Percentiles rank a stretch among this genome's conserved stretches.
Evolutionary conservation across 495 filamentous ascomycete species (phyloP).

Genomic region (Podospora australis): DNA sequence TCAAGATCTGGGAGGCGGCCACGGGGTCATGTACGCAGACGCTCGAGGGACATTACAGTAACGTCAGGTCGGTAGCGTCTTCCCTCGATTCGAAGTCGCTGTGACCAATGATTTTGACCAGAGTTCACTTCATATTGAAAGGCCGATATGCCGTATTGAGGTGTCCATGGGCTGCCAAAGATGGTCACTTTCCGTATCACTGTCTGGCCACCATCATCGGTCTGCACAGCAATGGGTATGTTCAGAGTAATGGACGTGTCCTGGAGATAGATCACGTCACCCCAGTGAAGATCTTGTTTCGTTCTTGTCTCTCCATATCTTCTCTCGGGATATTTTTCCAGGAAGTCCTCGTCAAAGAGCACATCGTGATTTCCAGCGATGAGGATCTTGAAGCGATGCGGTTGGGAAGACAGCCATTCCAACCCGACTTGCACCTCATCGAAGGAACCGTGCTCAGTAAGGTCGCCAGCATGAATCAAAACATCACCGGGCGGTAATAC

Average conservation of each 20-base stretch:
- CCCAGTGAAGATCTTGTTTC: slow-evolving; percentile 5
- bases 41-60: no score
- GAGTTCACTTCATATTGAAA: slow-evolving; percentile 1
- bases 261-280: slow-evolving; percentile 5
- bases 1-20: no score
- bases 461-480: slow-evolving; percentile 9
- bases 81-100: no score
- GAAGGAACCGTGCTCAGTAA: slow-evolving; percentile 8
- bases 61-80: no score
- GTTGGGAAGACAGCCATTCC: slow-evolving; percentile 8
- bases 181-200: background rate
- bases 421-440: slow-evolving; percentile 8
- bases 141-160: slow-evolving; percentile 4
- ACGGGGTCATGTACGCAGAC: no score
- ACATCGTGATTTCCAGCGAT: slow-evolving; percentile 12
- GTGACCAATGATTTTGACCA: background rate
- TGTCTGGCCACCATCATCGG: background rate
- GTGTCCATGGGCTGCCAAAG: slow-evolving; percentile 10
- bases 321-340: slow-evolving; percentile 3
- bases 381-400: slow-evolving; percentile 8
- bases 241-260: slow-evolving; percentile 4
- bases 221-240: background rate
- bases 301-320: slow-evolving; percentile 2
- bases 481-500: slow-evolving; percentile 6
- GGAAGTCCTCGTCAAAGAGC: slow-evolving; percentile 6